Evolutionary conservation across 1,284 basidiomycete species (phyloP), one percentile per base, ranked within the genome.

Genomic region (Spongiforma sp.): DNA sequence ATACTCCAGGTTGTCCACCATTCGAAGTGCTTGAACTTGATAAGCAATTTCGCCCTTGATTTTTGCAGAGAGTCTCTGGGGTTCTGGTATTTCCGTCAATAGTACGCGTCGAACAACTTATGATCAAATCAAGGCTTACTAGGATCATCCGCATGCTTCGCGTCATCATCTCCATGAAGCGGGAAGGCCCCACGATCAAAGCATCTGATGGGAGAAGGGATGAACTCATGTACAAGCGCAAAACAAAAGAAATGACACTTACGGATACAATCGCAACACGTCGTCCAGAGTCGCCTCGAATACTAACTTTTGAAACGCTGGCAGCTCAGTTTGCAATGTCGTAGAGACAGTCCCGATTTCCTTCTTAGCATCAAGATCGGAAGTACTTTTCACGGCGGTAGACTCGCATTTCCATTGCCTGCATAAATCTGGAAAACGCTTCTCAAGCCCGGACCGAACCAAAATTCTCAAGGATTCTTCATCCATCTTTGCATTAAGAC

Each of bases 391-490:
- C 19, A 69, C 34, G 3, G 65, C 60, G 1, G 0, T 57, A 17
- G 61, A 68, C 0, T 70, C 62, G 0, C 70, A 57, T 15, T 62
- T 66, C 75, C 77, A 81, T 0, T 61, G 41, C 14, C 56, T 50
- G 58, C 76, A 74, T 10, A 54, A 57, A 5, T 41, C 48, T 0
- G 63, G 67, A 33, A 73, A 80, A 7, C 75, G 73, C 32, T 66
- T 67, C 7, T 63, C 52, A 1, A 84, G 71, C 0, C 78, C 80
- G 5, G 62, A 36, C 2, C 71, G n/a, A 36, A 77, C 41, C 26
- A 84, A 68, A 1, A 75, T 69, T 2, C 43, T 61, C 0, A 83
- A 57, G 0, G 76, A 69, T 2, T 72, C 68, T 3, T 76, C 72
- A 11, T 72, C 67, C 21, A 83, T 41, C 11, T 57, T 57, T 34